Conservation (phyloP, 2,329 filamentous ascomycete genomes). For the Pseudogymnoascus sp. region DNA sequence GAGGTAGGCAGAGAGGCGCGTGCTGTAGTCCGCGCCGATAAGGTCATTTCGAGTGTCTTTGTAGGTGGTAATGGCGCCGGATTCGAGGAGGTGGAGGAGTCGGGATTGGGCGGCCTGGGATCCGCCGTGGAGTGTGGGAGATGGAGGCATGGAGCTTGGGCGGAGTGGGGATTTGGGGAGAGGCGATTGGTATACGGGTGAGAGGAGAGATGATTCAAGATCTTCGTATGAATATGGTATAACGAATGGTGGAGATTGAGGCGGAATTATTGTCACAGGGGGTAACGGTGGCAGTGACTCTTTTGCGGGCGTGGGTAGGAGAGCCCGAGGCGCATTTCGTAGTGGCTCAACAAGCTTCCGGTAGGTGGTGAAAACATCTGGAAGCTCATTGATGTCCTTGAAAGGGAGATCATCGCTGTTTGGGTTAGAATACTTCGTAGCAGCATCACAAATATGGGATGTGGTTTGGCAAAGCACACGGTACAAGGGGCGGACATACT, state of each 20-base stretch:
- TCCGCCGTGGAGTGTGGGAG: conserved; percentile 63
- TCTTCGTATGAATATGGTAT: conserved; percentile 50
- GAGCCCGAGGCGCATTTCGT: conserved; percentile 52
- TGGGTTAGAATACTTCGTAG: not conserved
- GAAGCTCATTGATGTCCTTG: conserved; percentile 45
- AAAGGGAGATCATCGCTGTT: conserved; percentile 59
- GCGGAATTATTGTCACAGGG: conserved; percentile 40
- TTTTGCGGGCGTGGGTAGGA: conserved; percentile 45
- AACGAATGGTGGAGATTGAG: conserved; percentile 54
- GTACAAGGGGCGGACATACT: conserved; percentile 48
- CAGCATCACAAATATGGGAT: not conserved
- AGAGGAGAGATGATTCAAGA: conserved; percentile 46
- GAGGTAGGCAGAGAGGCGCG: conserved; percentile 68
- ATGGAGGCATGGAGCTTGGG: conserved; percentile 47
- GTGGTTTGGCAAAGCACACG: not conserved
- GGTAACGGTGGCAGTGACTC: conserved; percentile 51
- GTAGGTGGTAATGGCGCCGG: conserved; percentile 55
- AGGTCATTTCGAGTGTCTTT: conserved; percentile 66
- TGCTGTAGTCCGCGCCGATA: conserved; percentile 63
- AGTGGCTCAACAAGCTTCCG: conserved; percentile 67
- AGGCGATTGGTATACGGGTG: conserved; percentile 46
- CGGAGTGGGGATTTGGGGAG: conserved; percentile 44
- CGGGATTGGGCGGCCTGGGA: conserved; percentile 53
- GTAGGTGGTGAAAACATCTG: conserved; percentile 69
- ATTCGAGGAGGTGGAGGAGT: conserved; percentile 52